Evolutionary conservation across 306 rosid genomes (phyloP), one percentile per base, ranked within the genome.

Genomic region (Cicer chorassanicum): DNA sequence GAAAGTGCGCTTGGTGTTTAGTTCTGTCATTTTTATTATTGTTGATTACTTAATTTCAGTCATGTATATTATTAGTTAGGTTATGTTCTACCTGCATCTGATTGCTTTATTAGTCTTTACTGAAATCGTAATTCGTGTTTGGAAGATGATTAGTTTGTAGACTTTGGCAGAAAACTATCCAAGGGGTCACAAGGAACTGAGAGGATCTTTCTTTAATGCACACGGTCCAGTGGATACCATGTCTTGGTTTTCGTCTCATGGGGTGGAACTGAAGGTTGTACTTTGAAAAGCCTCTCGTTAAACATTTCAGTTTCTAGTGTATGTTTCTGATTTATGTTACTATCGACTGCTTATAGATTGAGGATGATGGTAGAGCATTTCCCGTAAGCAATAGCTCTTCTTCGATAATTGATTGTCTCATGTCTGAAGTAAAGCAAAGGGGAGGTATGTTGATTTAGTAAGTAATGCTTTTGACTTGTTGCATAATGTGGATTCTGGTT

Each of bases 311-410:
- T 72, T 49, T 16, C 43, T 48, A 39, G 29, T 68, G 53, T 59
- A 42, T 3, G 29, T 72, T 69, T 78, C 24, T 87, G 39, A 82
- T 82, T 71, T 71, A 11, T 82, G 42, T 29, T 29, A 29, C 36
- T 29, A 63, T 66, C 46, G 54, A 68, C 62, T 78, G 54, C 81
- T 34, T 14, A 15, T 80, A 93, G 98, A 75, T 81, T 68, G 98
- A 93, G 89, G 94, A 88, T 76, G 98, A 91, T 79, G 98, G 98
- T 34, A 87, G 97, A 84, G 98, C 90, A 39, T 93, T 93, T 86
- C 98, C 96, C 49, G 92, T 93, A 86, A 93, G 97, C 85, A 82
- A 93, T 75, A 83, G 86, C 71, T 91, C 97, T 48, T 83, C 98
- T 79, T 82, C 98, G 0, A 82, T 93, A 72, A 86, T 89, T 65